Conservation (phyloP, 345 rosid species). For the Camelina sativa region DNA sequence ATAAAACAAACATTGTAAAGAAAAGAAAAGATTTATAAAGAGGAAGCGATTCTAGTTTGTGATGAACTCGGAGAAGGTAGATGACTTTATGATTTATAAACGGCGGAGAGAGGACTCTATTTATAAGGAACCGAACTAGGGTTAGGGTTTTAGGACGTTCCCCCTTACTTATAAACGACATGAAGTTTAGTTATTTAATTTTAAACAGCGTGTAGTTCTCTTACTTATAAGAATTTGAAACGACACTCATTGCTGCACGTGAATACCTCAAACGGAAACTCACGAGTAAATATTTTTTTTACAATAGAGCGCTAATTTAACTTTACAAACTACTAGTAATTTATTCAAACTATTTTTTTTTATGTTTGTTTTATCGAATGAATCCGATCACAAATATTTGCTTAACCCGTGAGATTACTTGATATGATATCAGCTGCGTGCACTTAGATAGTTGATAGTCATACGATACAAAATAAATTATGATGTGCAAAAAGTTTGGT, state of each 20-base stretch:
- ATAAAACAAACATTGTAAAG: background rate
- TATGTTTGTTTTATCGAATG: too few relatives aligned
- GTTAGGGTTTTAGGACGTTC: background rate
- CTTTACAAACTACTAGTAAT: too few relatives aligned
- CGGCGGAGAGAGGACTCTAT: constrained; percentile 8
- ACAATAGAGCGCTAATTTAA: too few relatives aligned
- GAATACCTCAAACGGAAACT: too few relatives aligned
- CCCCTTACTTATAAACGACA: constrained; percentile 13
- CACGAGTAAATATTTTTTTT: too few relatives aligned
- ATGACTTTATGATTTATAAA: background rate
- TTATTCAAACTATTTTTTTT: too few relatives aligned
- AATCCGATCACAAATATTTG: too few relatives aligned
- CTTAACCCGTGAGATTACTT: too few relatives aligned
- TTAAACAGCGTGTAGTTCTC: constrained; percentile 20
- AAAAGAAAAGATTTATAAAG: background rate
- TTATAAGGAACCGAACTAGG: constrained; percentile 26
- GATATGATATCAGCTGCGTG: too few relatives aligned
- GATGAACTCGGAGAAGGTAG: background rate
- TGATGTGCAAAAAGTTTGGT: too few relatives aligned
- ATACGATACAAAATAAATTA: too few relatives aligned
- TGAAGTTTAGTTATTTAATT: background rate
- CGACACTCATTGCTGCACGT: background rate
- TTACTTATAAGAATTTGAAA: background rate
- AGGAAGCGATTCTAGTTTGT: background rate
- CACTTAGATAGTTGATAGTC: too few relatives aligned